Percentiles rank a stretch among this genome's conserved stretches.
These are phyloP conservation scores for Juglanconis sp. DNA, from an alignment of 2,329 filamentous ascomycete species.

Conservation along the genomic window DNA sequence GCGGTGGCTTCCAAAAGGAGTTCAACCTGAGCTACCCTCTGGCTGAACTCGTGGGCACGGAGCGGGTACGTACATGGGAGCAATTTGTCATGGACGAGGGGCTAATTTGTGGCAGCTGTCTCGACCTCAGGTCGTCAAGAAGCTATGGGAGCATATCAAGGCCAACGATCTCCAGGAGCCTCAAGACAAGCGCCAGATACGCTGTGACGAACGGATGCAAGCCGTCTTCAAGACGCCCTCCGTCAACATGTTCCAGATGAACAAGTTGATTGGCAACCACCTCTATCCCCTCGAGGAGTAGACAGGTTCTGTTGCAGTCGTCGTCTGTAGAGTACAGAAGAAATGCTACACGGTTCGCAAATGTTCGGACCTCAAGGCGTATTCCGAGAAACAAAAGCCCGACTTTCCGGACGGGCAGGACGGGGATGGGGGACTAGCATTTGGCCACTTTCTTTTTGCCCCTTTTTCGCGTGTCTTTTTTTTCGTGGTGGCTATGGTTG, in stretches of 20 bases:
- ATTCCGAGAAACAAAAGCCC: background rate
- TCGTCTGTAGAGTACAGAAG: background rate
- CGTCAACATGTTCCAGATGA: constrained; percentile 99
- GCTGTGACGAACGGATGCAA: constrained; percentile 87
- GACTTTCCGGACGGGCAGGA: background rate
- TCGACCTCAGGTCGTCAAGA: constrained; percentile 92
- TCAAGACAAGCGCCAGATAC: constrained; percentile 84
- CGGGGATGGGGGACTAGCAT: background rate
- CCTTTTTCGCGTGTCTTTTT: too few species aligned
- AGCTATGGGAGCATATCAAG: constrained; percentile 94
- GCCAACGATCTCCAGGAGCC: constrained; percentile 85
- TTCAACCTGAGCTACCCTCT: constrained; percentile 71
- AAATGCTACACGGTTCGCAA: too few species aligned
- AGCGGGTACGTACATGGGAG: constrained; percentile 48
- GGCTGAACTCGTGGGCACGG: constrained; percentile 66
- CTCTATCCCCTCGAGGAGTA: constrained; percentile 78
- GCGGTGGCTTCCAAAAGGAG: constrained; percentile 89
- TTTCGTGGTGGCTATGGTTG: background rate
- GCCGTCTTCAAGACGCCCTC: constrained; percentile 87
- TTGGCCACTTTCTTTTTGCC: background rate
- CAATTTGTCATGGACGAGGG: background rate
- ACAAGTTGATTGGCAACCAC: constrained; percentile 88
- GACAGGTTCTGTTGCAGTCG: background rate
- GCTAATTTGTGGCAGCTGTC: constrained; percentile 61
- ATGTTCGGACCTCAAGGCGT: background rate